phyloP scores from a whole-genome alignment of 169 alveolate species.

The Plasmodium coatneyi region DNA sequence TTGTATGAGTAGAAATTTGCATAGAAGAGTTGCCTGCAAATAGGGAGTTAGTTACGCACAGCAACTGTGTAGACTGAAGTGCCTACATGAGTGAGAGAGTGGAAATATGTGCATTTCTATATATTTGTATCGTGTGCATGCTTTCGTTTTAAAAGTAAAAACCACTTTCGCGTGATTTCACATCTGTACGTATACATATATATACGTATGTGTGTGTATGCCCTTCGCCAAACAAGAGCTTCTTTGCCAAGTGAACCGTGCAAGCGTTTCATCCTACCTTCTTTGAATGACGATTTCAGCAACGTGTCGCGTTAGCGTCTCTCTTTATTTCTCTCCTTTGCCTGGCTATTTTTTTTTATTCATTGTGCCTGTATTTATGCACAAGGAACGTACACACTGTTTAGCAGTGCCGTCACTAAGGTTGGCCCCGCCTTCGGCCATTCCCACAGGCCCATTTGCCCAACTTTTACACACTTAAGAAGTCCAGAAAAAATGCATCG shows the following conservation, averaged over 20 bases:
- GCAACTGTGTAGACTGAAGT: background rate
- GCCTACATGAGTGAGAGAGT: background rate
- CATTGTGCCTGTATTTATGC: background rate
- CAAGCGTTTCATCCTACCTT: background rate
- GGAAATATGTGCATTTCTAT: background rate
- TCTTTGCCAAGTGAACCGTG: background rate
- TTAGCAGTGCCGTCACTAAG: background rate
- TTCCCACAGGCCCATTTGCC: background rate
- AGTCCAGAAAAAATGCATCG: constrained; percentile 36
- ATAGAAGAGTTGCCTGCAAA: background rate
- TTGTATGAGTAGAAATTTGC: background rate
- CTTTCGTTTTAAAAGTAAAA: background rate
- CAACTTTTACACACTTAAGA: background rate
- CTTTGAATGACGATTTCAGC: background rate
- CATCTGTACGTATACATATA: background rate
- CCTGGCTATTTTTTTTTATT: background rate
- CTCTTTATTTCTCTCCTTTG: background rate
- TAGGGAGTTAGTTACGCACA: background rate
- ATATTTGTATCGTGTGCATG: background rate
- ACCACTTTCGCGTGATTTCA: background rate
- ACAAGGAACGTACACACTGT: background rate
- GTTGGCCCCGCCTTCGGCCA: background rate
- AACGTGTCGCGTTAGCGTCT: background rate
- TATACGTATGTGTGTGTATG: background rate
- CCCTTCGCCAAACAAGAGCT: background rate